Conservation (phyloP, 2,329 filamentous ascomycete species). For the Gnomoniopsis sp. region DNA sequence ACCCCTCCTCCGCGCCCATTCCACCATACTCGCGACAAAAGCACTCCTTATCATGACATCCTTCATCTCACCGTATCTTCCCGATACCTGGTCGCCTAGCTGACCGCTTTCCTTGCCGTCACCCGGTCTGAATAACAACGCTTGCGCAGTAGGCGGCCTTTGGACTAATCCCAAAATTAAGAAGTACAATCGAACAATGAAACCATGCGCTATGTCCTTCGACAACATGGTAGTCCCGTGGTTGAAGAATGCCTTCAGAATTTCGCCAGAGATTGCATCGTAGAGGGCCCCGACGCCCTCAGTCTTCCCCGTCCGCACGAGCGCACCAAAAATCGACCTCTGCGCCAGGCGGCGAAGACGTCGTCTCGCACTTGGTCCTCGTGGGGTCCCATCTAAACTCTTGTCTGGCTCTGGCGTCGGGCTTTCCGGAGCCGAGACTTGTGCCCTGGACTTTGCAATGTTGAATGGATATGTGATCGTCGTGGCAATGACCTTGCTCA, state of each 20-base stretch:
- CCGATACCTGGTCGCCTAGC: background rate
- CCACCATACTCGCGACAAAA: conserved; percentile 24
- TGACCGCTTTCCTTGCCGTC: background rate
- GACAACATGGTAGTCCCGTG: conserved; percentile 86
- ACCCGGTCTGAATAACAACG: conserved; percentile 26
- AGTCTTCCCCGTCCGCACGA: conserved; percentile 53
- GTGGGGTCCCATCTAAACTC: conserved; percentile 23
- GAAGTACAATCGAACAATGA: conserved; percentile 72
- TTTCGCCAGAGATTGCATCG: conserved; percentile 70
- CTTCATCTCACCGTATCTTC: conserved; percentile 9
- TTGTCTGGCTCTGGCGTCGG: conserved; percentile 24
- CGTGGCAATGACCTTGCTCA: conserved; percentile 75
- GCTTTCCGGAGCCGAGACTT: conserved; percentile 47
- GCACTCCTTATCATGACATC: conserved; percentile 6
- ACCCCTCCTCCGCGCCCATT: conserved; percentile 20
- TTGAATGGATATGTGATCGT: conserved; percentile 81
- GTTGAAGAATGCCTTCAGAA: conserved; percentile 79
- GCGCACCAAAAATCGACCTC: conserved; percentile 60
- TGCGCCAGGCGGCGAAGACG: conserved; percentile 27
- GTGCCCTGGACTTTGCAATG: conserved; percentile 76
- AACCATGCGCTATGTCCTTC: conserved; percentile 72
- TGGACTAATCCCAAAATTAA: conserved; percentile 48
- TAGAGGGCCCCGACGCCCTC: conserved; percentile 73
- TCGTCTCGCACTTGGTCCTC: conserved; percentile 22
- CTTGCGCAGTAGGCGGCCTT: conserved; percentile 38